A percentile compares a stretch with the other conserved stretches of the same genome.
These are phyloP conservation scores for Polytrichum commune DNA, from an alignment of 225 moss, liverwort and hornwort species.

Conservation along the genomic window DNA sequence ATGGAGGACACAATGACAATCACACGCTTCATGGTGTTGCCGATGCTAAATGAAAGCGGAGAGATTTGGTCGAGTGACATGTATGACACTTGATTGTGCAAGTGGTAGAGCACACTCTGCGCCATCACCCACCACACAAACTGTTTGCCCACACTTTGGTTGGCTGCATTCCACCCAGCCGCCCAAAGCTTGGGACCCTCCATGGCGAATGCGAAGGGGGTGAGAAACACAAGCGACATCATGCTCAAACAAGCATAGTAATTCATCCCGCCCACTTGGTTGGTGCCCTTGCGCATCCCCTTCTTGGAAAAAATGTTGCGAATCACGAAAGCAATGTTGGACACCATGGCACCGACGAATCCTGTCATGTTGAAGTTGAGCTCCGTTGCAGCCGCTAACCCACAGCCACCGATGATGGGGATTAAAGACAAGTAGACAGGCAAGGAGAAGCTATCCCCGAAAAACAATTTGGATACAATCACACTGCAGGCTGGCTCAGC, in stretches of 20 bases:
- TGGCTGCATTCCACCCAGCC: conserved; percentile 64
- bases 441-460: conserved; percentile 54
- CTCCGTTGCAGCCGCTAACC: conserved; percentile 78
- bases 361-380: conserved; percentile 78
- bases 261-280: conserved; percentile 94
- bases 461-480: conserved; percentile 47
- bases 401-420: conserved; percentile 87
- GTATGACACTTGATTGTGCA: conserved; percentile 64
- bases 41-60: conserved; percentile 62
- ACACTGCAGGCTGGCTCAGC: conserved; percentile 94
- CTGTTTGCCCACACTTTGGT: conserved; percentile 53
- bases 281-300: conserved; percentile 68
- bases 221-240: conserved; percentile 64
- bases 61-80: conserved; percentile 59
- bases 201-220: conserved; percentile 75
- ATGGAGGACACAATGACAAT: conserved; percentile 53
- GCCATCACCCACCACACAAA: conserved; percentile 57
- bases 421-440: conserved; percentile 70
- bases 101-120: conserved; percentile 51
- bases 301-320: conserved; percentile 87
- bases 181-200: conserved; percentile 79
- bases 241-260: conserved; percentile 91
- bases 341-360: conserved; percentile 91
- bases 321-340: conserved; percentile 86
- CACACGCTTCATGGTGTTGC: conserved; percentile 66